Conservation (phyloP, 148 eudicot species). For the Salicornia ramosissima region DNA sequence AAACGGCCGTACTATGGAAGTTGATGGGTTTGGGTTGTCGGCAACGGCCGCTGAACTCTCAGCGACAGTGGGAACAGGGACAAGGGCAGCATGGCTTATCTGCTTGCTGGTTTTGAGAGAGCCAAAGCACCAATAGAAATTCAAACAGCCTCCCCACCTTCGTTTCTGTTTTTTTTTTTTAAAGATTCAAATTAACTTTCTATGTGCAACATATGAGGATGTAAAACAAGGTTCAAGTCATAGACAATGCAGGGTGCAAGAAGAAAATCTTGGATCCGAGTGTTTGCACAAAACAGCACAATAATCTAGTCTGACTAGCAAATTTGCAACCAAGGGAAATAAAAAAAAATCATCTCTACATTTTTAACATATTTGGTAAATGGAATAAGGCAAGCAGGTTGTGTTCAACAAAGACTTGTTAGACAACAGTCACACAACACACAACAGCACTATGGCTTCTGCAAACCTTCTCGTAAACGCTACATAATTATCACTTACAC, state of each 20-base stretch:
- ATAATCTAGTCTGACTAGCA: neutral
- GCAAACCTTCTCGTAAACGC: conserved; percentile 6
- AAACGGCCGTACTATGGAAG: conserved; percentile 54
- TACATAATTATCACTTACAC: neutral
- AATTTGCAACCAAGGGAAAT: neutral
- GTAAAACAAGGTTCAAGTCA: neutral
- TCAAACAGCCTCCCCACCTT: conserved; percentile 90
- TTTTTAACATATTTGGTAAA: neutral
- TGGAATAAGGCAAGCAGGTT: neutral
- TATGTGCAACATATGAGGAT: neutral
- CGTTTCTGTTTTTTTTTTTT: conserved; percentile 48
- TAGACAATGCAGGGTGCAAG: neutral
- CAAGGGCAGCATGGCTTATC: conserved; percentile 69
- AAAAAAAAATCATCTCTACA: neutral
- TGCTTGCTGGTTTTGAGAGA: conserved; percentile 58
- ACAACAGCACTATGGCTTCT: neutral
- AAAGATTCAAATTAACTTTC: conserved; percentile 3
- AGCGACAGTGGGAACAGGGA: conserved; percentile 51
- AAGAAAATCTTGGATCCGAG: neutral
- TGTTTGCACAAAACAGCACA: no score
- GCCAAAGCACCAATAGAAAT: conserved; percentile 75
- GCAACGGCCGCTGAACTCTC: conserved; percentile 31
- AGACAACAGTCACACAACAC: no score
- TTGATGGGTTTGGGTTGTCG: conserved; percentile 44
- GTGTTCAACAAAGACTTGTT: no score